A percentile compares a stretch with the other conserved stretches of the same genome.
phyloP scores from a whole-genome alignment of 2,329 filamentous ascomycete species.

The Phoma herbarum region DNA sequence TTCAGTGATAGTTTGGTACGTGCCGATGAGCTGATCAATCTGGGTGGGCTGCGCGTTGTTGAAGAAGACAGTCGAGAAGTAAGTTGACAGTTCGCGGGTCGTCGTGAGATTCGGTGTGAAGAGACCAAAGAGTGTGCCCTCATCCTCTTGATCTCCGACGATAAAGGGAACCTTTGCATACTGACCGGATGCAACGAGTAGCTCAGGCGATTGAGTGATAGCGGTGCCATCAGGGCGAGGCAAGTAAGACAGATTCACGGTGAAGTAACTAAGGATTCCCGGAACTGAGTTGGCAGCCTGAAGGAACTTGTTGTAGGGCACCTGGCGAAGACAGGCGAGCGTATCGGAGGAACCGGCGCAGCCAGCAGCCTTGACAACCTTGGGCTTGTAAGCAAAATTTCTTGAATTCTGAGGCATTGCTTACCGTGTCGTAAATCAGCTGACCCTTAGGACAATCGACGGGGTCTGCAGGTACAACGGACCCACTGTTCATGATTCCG shows the following conservation, averaged over 20 bases:
- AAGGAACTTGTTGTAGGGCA: conserved; percentile 61
- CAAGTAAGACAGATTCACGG: conserved; percentile 75
- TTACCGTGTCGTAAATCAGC: conserved; percentile 61
- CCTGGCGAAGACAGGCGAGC: conserved; percentile 58
- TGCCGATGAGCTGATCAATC: conserved; percentile 66
- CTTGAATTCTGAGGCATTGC: neutral
- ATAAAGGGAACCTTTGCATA: conserved; percentile 70
- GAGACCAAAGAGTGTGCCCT: conserved; percentile 77
- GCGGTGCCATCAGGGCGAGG: conserved; percentile 75
- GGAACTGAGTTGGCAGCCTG: conserved; percentile 75
- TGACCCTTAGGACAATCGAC: conserved; percentile 74
- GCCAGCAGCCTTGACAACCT: conserved; percentile 57
- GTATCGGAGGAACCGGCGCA: conserved; percentile 56
- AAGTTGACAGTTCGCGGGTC: conserved; percentile 65
- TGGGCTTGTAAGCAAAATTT: conserved; percentile 64
- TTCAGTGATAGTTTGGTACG: conserved; percentile 66
- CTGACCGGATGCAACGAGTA: conserved; percentile 61
- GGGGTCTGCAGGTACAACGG: conserved; percentile 53
- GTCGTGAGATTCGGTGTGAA: conserved; percentile 74
- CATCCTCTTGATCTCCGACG: conserved; percentile 80
- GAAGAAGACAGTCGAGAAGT: conserved; percentile 71
- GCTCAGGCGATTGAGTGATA: conserved; percentile 70
- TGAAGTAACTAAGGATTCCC: conserved; percentile 70
- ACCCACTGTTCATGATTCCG: conserved; percentile 72
- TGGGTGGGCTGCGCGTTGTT: conserved; percentile 60